These are phyloP conservation scores for Helenozyma baotianmanensis DNA, from an alignment of 805 yeast genomes.

Conservation along the genomic window DNA sequence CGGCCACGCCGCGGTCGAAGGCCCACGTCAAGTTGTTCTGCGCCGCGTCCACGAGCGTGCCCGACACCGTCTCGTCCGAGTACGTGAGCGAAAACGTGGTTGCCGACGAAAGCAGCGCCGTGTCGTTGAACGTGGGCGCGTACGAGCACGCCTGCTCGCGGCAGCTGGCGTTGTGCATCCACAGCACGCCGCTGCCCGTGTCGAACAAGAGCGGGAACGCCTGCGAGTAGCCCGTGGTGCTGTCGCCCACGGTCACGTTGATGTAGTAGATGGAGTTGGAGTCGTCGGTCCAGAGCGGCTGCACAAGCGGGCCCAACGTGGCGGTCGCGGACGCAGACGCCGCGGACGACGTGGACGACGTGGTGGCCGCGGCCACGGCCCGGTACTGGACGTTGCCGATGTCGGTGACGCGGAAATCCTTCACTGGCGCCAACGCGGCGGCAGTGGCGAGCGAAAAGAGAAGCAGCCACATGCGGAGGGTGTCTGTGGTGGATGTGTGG, in stretches of 20 bases:
- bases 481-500: too few species aligned
- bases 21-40: conserved; percentile 29
- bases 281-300: conserved; percentile 9
- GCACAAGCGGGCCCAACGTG: conserved; percentile 1
- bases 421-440: conserved; percentile 8
- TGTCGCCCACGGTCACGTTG: conserved; percentile 10
- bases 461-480: too few species aligned
- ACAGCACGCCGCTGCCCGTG: conserved; percentile 61
- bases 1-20: conserved; percentile 25
- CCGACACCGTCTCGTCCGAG: conserved; percentile 51
- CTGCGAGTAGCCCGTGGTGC: conserved; percentile 21
- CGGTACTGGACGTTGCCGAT: not conserved
- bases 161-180: conserved; percentile 58
- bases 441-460: conserved; percentile 1
- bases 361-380: not conserved
- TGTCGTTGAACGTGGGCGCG: conserved; percentile 21
- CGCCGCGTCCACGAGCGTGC: conserved; percentile 33
- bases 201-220: conserved; percentile 52
- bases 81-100: conserved; percentile 46
- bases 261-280: conserved; percentile 11
- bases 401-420: conserved; percentile 11
- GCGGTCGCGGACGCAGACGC: conserved; percentile 2
- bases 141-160: conserved; percentile 36
- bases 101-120: conserved; percentile 5
- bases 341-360: not conserved